phyloP scores from a whole-genome alignment of 371 early-diverging fungal genomes.

The Mortierella sp. region DNA sequence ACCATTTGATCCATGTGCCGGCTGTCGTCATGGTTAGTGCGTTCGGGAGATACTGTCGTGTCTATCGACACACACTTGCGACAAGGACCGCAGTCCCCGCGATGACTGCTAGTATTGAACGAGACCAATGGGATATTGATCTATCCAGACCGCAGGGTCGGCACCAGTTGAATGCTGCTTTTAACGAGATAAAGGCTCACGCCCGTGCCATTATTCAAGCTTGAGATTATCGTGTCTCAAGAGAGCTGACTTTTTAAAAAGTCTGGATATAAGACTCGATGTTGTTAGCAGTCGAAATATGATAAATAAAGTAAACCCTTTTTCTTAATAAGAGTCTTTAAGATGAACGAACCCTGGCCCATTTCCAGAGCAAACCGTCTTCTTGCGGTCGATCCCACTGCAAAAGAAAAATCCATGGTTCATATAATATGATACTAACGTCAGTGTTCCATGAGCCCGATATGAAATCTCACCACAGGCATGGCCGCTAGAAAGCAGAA shows the following conservation, averaged over 20 bases:
- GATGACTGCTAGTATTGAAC: background rate
- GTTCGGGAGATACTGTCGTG: conserved; percentile 1
- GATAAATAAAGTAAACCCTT: background rate
- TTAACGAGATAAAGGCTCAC: background rate
- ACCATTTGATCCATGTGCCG: background rate
- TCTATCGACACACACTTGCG: background rate
- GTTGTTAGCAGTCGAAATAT: too few relatives aligned
- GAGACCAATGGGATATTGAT: conserved; percentile 4
- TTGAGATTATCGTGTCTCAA: too few relatives aligned
- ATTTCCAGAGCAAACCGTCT: conserved; percentile 2
- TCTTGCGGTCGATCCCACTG: conserved; percentile 3
- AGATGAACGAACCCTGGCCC: conserved; percentile 2
- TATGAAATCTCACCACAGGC: background rate
- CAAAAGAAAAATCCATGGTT: background rate
- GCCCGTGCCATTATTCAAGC: background rate
- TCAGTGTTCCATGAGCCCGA: background rate
- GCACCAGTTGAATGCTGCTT: conserved; percentile 3
- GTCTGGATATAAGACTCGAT: too few relatives aligned
- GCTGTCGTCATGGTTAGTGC: conserved; percentile 2
- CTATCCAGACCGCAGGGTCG: background rate
- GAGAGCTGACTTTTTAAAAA: too few relatives aligned
- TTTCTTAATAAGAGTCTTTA: conserved; percentile 3
- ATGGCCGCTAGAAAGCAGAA: background rate
- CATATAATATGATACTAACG: conserved; percentile 1
- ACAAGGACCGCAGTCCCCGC: conserved; percentile 6